Evolutionary conservation across 257 asterid species (phyloP).

Genomic region (Sherardia arvensis): DNA sequence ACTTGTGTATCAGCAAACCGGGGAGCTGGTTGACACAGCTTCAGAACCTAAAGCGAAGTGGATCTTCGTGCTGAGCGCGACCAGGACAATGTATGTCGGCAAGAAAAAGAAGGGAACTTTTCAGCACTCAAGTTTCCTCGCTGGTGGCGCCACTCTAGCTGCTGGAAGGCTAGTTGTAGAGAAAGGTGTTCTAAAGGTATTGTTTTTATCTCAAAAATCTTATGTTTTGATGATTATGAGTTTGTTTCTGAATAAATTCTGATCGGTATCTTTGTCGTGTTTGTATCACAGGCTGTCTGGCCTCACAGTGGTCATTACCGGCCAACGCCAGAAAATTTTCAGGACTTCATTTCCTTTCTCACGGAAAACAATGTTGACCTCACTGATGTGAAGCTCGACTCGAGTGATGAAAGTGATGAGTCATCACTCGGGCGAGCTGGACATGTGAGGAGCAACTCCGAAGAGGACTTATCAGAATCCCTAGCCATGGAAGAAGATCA

Average conservation of each 20-base stretch:
- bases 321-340: constrained; percentile 82
- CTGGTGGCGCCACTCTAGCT: constrained; percentile 93
- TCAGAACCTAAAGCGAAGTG: constrained; percentile 73
- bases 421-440: constrained; percentile 21
- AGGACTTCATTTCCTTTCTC: constrained; percentile 59
- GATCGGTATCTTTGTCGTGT: neutral
- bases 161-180: constrained; percentile 88
- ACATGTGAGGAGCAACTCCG: constrained; percentile 48
- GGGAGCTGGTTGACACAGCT: constrained; percentile 52
- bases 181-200: constrained; percentile 71
- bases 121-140: constrained; percentile 90
- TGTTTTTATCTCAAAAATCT: neutral
- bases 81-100: constrained; percentile 68
- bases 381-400: constrained; percentile 62
- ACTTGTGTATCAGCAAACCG: constrained; percentile 44
- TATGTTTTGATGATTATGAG: neutral
- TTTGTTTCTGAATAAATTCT: too few species aligned
- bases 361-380: constrained; percentile 61
- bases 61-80: constrained; percentile 91
- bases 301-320: constrained; percentile 96
- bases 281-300: constrained; percentile 72
- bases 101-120: constrained; percentile 78
- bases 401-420: constrained; percentile 50
- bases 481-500: constrained; percentile 31
- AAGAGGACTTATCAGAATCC: constrained; percentile 42